These are phyloP conservation scores for Mikania micrantha DNA, from an alignment of 129 eudicot species.

Conservation along the genomic window DNA sequence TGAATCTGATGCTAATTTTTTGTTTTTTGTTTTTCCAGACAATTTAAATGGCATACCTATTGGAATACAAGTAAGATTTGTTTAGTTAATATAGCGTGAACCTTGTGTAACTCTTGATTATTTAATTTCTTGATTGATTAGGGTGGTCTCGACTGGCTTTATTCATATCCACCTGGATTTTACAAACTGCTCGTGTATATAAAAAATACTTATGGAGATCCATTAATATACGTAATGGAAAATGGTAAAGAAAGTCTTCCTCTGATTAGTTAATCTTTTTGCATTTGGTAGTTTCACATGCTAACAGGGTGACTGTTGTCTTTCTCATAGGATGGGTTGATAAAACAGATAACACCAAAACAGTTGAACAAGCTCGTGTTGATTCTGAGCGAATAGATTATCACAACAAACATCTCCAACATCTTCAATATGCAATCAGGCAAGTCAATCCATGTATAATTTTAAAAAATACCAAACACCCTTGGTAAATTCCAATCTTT, in stretches of 20 bases:
- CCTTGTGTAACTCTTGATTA: not conserved
- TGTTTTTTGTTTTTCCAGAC: not conserved
- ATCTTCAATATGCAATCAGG: conserved; percentile 25
- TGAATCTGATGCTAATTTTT: conserved; percentile 2
- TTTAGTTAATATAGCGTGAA: not conserved
- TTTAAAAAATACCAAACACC: not conserved
- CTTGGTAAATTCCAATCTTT: not conserved
- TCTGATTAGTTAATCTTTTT: not conserved
- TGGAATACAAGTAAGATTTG: conserved; percentile 9
- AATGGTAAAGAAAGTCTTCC: conserved; percentile 24
- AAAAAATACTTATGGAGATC: conserved; percentile 26
- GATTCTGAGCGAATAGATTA: conserved; percentile 25
- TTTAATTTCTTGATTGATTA: conserved; percentile 2
- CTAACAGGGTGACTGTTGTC: not conserved
- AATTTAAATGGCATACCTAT: conserved; percentile 4
- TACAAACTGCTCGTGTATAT: conserved; percentile 20
- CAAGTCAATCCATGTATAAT: not conserved
- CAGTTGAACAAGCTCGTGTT: conserved; percentile 24
- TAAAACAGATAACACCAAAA: conserved; percentile 2
- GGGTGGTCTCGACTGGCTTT: conserved; percentile 29
- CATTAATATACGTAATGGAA: conserved; percentile 35
- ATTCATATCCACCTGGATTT: conserved; percentile 28
- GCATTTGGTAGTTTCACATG: not conserved
- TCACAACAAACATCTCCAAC: conserved; percentile 16
- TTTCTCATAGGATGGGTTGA: conserved; percentile 19